Percentiles rank a stretch among this genome's conserved stretches.
Conservation (phyloP, 2,329 filamentous ascomycete species). For the Hypoxylon sp. region DNA sequence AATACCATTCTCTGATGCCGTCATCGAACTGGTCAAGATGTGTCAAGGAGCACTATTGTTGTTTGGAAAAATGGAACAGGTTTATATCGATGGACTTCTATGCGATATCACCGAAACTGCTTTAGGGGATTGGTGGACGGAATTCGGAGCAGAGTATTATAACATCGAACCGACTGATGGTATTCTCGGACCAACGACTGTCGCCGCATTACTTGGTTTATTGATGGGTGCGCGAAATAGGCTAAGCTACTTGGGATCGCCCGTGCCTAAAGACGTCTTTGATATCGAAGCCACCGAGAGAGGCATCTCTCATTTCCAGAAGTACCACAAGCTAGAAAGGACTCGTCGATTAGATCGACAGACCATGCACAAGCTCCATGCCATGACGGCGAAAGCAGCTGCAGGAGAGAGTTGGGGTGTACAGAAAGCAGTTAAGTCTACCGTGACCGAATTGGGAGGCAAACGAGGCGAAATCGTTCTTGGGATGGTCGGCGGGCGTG, state of each 20-base stretch:
- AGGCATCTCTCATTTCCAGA: conserved; percentile 90
- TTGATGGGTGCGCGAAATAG: conserved; percentile 92
- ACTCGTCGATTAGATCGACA: conserved; percentile 85
- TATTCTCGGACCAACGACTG: conserved; percentile 91
- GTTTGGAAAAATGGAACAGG: conserved; percentile 87
- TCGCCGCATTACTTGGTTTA: conserved; percentile 87
- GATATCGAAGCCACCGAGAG: conserved; percentile 86
- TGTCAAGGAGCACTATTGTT: conserved; percentile 91
- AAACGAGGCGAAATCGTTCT: conserved; percentile 95
- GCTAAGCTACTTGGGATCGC: conserved; percentile 85
- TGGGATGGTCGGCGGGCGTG: conserved; percentile 89
- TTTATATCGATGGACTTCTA: conserved; percentile 91
- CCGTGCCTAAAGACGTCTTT: conserved; percentile 91
- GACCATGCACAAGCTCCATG: conserved; percentile 85
- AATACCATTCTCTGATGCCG: conserved; percentile 81
- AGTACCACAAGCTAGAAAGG: conserved; percentile 83
- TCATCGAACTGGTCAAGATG: conserved; percentile 89
- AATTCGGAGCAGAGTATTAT: conserved; percentile 92
- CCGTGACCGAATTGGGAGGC: conserved; percentile 91
- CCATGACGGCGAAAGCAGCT: conserved; percentile 89
- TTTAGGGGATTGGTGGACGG: conserved; percentile 95
- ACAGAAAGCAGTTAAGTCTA: conserved; percentile 95
- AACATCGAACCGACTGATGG: conserved; percentile 94
- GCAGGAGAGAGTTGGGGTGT: conserved; percentile 92
- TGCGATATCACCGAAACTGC: conserved; percentile 94